Conservation (phyloP, 2,329 filamentous ascomycete genomes). For the Rutstroemia sp. region DNA sequence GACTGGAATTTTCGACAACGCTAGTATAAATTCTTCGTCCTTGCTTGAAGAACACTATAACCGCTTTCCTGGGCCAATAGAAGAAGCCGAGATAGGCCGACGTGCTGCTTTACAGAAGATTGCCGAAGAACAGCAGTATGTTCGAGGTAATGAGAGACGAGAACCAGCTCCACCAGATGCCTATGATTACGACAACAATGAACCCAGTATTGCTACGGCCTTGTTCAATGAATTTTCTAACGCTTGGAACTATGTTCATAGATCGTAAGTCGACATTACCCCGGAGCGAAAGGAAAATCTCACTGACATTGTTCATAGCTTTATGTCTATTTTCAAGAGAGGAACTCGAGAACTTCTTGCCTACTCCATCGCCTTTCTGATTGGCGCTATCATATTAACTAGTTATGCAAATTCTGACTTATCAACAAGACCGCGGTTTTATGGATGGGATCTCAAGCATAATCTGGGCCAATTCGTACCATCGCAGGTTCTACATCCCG, state of each 20-base stretch:
- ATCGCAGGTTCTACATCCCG: conserved; percentile 1
- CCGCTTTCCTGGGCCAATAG: background rate
- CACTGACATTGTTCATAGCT: no score
- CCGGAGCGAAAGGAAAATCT: no score
- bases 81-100: conserved; percentile 9
- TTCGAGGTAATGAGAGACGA: background rate
- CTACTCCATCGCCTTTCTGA: no score
- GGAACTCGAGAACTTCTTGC: no score
- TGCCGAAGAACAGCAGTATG: conserved; percentile 11
- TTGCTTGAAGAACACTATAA: conserved; percentile 7
- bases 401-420: background rate
- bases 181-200: background rate
- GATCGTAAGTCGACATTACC: no score
- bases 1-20: conserved; percentile 30
- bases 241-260: no score
- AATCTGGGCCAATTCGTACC: conserved; percentile 5
- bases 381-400: no score
- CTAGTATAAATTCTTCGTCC: conserved; percentile 27
- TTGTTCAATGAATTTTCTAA: background rate
- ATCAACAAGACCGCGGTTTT: background rate
- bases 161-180: background rate
- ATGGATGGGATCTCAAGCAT: conserved; percentile 1
- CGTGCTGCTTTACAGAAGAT: conserved; percentile 3
- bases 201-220: background rate
- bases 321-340: no score